Evolutionary conservation across 164 flowering plant genomes (phyloP).

Genomic region (Pachysandra terminalis): DNA sequence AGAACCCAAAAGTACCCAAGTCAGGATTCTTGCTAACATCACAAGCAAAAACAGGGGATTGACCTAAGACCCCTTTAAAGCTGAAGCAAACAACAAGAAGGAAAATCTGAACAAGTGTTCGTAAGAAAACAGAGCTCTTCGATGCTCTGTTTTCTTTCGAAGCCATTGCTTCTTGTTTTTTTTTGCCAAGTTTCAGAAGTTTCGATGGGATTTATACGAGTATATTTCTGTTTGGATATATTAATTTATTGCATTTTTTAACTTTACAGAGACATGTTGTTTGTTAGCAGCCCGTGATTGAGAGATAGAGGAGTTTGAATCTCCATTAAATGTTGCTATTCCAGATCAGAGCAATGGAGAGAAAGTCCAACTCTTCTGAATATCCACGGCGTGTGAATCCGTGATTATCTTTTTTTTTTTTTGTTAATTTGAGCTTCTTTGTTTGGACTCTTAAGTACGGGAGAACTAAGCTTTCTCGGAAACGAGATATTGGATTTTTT

Average conservation of each 20-base stretch:
- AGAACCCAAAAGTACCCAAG: slow-evolving; percentile 48
- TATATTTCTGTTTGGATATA: background rate
- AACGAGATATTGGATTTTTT: no score
- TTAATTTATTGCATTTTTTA: background rate
- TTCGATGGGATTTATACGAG: background rate
- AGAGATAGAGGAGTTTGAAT: slow-evolving; percentile 1
- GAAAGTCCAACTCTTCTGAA: background rate
- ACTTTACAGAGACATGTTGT: slow-evolving; percentile 1
- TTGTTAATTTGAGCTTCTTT: no score
- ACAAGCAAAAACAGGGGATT: slow-evolving; percentile 69
- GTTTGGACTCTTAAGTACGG: no score
- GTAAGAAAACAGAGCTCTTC: slow-evolving; percentile 32
- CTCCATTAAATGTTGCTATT: background rate
- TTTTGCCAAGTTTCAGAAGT: background rate
- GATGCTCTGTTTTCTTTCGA: slow-evolving; percentile 24
- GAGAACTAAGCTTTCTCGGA: no score
- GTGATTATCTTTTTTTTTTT: background rate
- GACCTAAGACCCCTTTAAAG: slow-evolving; percentile 16
- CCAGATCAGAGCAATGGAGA: background rate
- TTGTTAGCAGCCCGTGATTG: slow-evolving; percentile 22
- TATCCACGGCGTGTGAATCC: background rate
- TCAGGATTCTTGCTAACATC: slow-evolving; percentile 43
- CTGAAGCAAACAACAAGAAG: background rate
- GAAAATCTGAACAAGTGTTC: background rate
- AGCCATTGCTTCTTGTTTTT: slow-evolving; percentile 14